These are phyloP conservation scores for Ananas comosus DNA, from an alignment of 176 grass and related monocot species.

Conservation along the genomic window DNA sequence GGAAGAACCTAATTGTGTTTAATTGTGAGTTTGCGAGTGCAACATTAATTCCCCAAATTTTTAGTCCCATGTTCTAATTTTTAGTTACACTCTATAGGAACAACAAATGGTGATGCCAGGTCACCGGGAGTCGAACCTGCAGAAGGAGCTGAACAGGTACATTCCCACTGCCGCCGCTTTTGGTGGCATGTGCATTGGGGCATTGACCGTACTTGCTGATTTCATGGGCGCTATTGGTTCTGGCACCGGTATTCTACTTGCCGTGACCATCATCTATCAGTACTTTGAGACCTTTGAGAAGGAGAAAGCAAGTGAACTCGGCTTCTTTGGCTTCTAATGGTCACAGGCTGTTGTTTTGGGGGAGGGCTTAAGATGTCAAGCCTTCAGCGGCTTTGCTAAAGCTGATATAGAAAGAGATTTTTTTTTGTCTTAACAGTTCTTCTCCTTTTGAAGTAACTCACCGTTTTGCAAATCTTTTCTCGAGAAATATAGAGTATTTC, in stretches of 20 bases:
- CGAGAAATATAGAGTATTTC: too few relatives aligned
- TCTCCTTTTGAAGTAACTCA: too few relatives aligned
- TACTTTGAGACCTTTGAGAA: conserved; percentile 52
- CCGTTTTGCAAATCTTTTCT: too few relatives aligned
- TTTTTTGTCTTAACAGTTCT: too few relatives aligned
- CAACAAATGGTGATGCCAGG: conserved; percentile 60
- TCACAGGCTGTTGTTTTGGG: background rate
- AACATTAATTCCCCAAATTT: background rate
- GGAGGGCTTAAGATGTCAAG: background rate
- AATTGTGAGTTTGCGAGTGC: background rate
- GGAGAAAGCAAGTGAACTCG: conserved; percentile 40
- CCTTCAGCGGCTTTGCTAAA: background rate
- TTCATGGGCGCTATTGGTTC: conserved; percentile 51
- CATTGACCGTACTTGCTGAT: conserved; percentile 39
- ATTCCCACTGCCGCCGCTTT: conserved; percentile 40
- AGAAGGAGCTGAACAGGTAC: conserved; percentile 40
- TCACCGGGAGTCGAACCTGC: conserved; percentile 37
- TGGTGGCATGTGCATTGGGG: conserved; percentile 40
- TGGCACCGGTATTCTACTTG: conserved; percentile 42
- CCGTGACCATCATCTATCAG: conserved; percentile 44
- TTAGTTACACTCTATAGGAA: conserved; percentile 7
- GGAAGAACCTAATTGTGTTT: background rate
- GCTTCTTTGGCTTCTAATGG: conserved; percentile 37
- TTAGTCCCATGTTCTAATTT: background rate
- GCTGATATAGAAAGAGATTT: too few relatives aligned